These are phyloP conservation scores for Penicillium concentricum DNA, from an alignment of 2,329 filamentous ascomycete species.

Conservation along the genomic window DNA sequence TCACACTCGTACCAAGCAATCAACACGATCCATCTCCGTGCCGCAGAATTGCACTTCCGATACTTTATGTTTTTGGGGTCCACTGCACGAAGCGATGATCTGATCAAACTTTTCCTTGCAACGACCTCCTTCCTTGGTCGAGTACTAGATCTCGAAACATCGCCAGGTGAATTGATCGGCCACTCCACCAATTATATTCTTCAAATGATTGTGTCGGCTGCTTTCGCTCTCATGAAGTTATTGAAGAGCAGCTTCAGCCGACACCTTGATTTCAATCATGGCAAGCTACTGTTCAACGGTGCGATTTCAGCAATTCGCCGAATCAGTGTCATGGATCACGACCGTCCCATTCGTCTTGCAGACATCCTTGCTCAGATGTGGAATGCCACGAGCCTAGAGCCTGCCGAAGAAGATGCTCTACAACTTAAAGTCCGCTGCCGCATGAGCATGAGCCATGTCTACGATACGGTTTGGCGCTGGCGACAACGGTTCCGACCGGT, in stretches of 20 bases:
- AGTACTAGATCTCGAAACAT: conserved; percentile 45
- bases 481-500: conserved; percentile 63
- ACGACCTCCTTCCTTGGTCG: conserved; percentile 48
- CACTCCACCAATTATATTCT: conserved; percentile 62
- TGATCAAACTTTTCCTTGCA: conserved; percentile 45
- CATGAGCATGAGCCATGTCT: conserved; percentile 66
- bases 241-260: conserved; percentile 62
- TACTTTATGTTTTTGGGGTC: conserved; percentile 49
- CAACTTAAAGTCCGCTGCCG: conserved; percentile 63
- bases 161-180: conserved; percentile 49
- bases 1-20: conserved; percentile 32
- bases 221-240: conserved; percentile 63
- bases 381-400: conserved; percentile 48
- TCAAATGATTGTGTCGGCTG: conserved; percentile 64
- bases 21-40: conserved; percentile 48
- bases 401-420: conserved; percentile 42
- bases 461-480: conserved; percentile 67
- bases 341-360: conserved; percentile 61
- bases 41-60: conserved; percentile 46
- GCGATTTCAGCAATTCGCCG: conserved; percentile 58
- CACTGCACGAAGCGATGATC: conserved; percentile 43
- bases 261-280: conserved; percentile 54
- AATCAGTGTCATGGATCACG: conserved; percentile 61
- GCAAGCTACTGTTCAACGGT: conserved; percentile 56
- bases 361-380: conserved; percentile 65